Evolutionary conservation across 176 grass and related monocot species (phyloP).

Genomic region (Bromus sterilis): DNA sequence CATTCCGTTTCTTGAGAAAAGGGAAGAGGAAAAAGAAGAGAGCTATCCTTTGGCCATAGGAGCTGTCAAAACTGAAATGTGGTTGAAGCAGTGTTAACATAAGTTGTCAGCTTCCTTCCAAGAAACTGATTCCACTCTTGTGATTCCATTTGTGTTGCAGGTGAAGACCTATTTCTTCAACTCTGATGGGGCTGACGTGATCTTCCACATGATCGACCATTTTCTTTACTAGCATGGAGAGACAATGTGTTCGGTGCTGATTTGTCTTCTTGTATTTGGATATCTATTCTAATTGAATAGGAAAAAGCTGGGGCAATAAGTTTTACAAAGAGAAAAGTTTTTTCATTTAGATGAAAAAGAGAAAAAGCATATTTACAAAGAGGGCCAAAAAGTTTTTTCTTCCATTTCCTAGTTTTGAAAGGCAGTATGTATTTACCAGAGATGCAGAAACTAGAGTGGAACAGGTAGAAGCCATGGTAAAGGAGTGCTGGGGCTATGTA

Average conservation of each 20-base stretch:
- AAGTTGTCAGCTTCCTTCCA: not conserved
- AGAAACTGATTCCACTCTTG: not conserved
- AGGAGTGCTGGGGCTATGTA: not conserved
- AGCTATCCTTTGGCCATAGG: not conserved
- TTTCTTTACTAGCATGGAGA: conserved; percentile 43
- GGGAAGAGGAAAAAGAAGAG: not conserved
- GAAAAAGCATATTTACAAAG: no score
- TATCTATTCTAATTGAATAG: not conserved
- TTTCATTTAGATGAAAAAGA: no score
- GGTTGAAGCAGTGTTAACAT: not conserved
- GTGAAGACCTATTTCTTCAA: conserved; percentile 77
- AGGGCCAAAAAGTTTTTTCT: no score
- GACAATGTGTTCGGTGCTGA: not conserved
- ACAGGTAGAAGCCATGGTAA: not conserved
- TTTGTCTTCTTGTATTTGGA: not conserved
- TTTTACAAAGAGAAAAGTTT: no score
- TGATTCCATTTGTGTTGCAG: conserved; percentile 26
- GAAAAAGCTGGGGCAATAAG: not conserved
- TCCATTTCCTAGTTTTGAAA: not conserved
- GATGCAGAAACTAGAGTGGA: not conserved
- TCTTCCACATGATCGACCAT: conserved; percentile 90
- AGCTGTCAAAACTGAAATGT: not conserved
- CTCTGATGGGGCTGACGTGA: conserved; percentile 84
- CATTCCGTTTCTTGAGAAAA: not conserved
- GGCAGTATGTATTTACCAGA: no score